phyloP scores from a whole-genome alignment of 2,329 filamentous ascomycete genomes.

The Corinectria fuckeliana region DNA sequence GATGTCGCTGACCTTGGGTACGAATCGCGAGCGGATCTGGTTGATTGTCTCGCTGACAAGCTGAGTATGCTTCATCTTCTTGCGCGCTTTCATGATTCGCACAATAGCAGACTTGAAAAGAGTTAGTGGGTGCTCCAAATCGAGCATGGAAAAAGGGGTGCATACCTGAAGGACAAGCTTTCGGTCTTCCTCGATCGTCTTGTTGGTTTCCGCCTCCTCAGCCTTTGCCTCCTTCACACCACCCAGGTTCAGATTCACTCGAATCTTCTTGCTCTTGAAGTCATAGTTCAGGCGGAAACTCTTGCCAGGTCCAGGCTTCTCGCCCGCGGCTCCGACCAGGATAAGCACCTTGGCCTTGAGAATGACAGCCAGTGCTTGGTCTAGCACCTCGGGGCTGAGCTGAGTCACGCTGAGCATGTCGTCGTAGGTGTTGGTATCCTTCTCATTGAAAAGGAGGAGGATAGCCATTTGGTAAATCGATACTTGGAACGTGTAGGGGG shows the following conservation, averaged over 20 bases:
- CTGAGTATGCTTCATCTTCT: slow-evolving; percentile 97
- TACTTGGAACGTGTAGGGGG: slow-evolving; percentile 95
- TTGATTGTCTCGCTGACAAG: slow-evolving; percentile 95
- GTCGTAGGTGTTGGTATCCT: slow-evolving; percentile 82
- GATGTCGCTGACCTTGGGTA: slow-evolving; percentile 92
- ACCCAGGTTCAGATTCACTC: slow-evolving; percentile 92
- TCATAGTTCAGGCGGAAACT: slow-evolving; percentile 87
- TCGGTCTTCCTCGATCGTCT: slow-evolving; percentile 98
- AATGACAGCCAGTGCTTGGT: slow-evolving; percentile 84
- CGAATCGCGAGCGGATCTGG: slow-evolving; percentile 92
- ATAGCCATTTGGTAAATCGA: slow-evolving; percentile 99
- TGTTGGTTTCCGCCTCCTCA: slow-evolving; percentile 96
- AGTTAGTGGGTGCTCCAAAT: slow-evolving; percentile 33
- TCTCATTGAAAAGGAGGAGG: slow-evolving; percentile 91
- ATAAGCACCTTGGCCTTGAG: slow-evolving; percentile 91
- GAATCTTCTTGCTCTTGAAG: slow-evolving; percentile 98
- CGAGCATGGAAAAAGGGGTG: background rate
- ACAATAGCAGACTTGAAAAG: slow-evolving; percentile 86
- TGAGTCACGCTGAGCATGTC: slow-evolving; percentile 85
- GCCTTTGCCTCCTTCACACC: slow-evolving; percentile 97
- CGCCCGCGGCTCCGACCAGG: slow-evolving; percentile 69
- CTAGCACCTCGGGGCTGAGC: slow-evolving; percentile 80
- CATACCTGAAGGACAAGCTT: slow-evolving; percentile 95
- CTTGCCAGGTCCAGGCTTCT: slow-evolving; percentile 79
- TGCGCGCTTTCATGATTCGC: slow-evolving; percentile 99